phyloP scores from a whole-genome alignment of 2,329 filamentous ascomycete genomes.

The Aphanocladium album region DNA sequence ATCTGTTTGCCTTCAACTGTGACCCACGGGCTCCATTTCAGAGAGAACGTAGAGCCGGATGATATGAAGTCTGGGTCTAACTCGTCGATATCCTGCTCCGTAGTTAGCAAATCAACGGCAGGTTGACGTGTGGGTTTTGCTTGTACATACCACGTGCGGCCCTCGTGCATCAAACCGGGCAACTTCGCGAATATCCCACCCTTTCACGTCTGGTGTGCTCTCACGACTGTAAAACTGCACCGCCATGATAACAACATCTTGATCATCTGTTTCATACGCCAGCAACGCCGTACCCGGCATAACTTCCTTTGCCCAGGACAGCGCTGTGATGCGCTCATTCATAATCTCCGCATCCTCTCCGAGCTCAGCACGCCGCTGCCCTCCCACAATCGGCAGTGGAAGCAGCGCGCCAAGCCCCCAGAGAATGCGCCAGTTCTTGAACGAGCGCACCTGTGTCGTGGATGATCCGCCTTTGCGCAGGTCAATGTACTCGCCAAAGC shows the following conservation, averaged over 20 bases:
- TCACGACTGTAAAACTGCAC: constrained; percentile 35
- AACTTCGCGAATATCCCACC: constrained; percentile 49
- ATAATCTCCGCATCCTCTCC: constrained; percentile 26
- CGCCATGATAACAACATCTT: constrained; percentile 46
- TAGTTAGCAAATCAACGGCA: not conserved
- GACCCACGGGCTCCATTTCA: constrained; percentile 53
- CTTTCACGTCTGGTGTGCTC: constrained; percentile 22
- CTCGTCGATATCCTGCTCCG: constrained; percentile 22
- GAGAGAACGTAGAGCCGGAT: constrained; percentile 42
- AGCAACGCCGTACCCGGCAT: constrained; percentile 39
- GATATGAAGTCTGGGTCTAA: constrained; percentile 46
- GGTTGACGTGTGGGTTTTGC: too few relatives aligned
- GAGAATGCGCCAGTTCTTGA: constrained; percentile 48
- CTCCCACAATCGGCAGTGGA: constrained; percentile 37
- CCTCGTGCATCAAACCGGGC: constrained; percentile 44
- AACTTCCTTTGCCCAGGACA: constrained; percentile 48
- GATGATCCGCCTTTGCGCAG: constrained; percentile 23
- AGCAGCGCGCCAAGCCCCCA: constrained; percentile 52
- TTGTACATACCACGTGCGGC: constrained; percentile 32
- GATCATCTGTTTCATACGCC: constrained; percentile 46
- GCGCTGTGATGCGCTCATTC: constrained; percentile 44
- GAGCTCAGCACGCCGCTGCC: constrained; percentile 14
- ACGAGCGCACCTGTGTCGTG: constrained; percentile 31
- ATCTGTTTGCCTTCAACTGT: constrained; percentile 28
- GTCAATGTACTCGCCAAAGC: constrained; percentile 45